Percentiles rank a stretch among this genome's conserved stretches.
Conservation (phyloP, 495 filamentous ascomycete genomes). For the Talaromyces trachyspermus region DNA sequence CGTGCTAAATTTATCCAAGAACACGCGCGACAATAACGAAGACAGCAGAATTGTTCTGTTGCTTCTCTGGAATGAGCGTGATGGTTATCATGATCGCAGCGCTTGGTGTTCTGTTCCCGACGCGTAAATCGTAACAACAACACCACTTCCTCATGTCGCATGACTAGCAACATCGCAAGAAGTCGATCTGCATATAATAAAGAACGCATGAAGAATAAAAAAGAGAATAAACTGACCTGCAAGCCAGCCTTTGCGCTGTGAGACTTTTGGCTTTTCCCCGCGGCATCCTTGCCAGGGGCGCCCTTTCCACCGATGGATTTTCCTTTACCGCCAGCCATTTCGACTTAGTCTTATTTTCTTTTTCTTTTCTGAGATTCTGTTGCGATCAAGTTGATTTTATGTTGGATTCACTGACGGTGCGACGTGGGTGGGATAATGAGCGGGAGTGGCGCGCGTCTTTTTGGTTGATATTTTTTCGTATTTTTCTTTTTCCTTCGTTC, state of each 20-base stretch:
- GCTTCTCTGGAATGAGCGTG: too few relatives aligned
- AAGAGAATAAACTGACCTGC: slow-evolving; percentile 64
- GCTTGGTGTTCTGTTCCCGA: neutral
- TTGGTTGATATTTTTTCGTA: too few relatives aligned
- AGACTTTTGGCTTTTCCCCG: slow-evolving; percentile 88
- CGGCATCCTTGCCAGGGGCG: slow-evolving; percentile 61
- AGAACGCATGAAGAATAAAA: slow-evolving; percentile 3
- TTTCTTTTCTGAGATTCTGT: neutral
- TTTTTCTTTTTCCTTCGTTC: too few relatives aligned
- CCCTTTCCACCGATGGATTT: slow-evolving; percentile 95
- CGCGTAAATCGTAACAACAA: too few relatives aligned
- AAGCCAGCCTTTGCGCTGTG: slow-evolving; percentile 97
- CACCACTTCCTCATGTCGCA: too few relatives aligned
- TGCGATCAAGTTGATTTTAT: neutral
- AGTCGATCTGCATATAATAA: neutral
- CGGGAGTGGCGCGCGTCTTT: neutral
- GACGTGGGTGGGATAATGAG: neutral
- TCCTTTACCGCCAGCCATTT: slow-evolving; percentile 84
- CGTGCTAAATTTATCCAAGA: neutral
- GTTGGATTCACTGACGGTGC: too few relatives aligned
- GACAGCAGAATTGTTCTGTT: neutral
- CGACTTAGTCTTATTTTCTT: slow-evolving; percentile 14
- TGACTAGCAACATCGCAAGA: slow-evolving; percentile 3
- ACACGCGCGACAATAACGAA: neutral
- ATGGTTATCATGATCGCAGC: too few relatives aligned